A percentile compares a stretch with the other conserved stretches of the same genome.
phyloP scores from a whole-genome alignment of 2,329 filamentous ascomycete genomes.

The Colletotrichum karsti region DNA sequence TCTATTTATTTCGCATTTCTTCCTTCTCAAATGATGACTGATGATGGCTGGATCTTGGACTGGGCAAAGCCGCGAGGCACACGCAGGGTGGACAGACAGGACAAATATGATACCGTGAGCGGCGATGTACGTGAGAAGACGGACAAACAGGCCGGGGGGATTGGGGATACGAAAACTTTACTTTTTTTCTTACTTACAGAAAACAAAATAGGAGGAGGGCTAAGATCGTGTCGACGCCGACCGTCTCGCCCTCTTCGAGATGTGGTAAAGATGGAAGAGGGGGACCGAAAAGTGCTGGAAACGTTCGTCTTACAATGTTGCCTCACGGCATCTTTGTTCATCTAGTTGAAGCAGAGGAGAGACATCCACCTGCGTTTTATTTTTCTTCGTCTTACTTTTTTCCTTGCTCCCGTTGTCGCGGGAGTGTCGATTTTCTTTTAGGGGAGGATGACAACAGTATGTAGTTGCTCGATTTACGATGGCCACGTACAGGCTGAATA shows the following conservation, averaged over 20 bases:
- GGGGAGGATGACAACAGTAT: constrained; percentile 10
- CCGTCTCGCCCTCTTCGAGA: not conserved
- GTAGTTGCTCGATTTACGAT: constrained; percentile 8
- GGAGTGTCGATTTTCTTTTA: not conserved
- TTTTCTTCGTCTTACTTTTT: not conserved
- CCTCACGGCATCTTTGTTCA: constrained; percentile 43
- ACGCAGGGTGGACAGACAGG: no score
- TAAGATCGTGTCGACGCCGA: not conserved
- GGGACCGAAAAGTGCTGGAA: constrained; percentile 24
- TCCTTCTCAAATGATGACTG: constrained; percentile 24
- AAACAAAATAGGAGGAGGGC: not conserved
- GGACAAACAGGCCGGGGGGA: not conserved
- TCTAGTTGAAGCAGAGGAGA: constrained; percentile 14
- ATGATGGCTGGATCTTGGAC: constrained; percentile 20
- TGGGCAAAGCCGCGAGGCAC: constrained; percentile 13
- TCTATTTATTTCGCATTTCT: not conserved
- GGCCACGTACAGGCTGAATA: not conserved
- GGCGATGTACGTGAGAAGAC: constrained; percentile 3
- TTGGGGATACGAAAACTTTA: not conserved
- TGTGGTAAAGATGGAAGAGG: not conserved
- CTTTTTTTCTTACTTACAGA: not conserved
- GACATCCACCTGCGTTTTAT: constrained; percentile 2
- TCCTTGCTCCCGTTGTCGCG: not conserved
- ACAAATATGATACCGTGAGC: constrained; percentile 9
- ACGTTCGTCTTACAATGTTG: constrained; percentile 34